phyloP scores from a whole-genome alignment of 176 grass and related monocot species.

The Coix lacrymajobi region DNA sequence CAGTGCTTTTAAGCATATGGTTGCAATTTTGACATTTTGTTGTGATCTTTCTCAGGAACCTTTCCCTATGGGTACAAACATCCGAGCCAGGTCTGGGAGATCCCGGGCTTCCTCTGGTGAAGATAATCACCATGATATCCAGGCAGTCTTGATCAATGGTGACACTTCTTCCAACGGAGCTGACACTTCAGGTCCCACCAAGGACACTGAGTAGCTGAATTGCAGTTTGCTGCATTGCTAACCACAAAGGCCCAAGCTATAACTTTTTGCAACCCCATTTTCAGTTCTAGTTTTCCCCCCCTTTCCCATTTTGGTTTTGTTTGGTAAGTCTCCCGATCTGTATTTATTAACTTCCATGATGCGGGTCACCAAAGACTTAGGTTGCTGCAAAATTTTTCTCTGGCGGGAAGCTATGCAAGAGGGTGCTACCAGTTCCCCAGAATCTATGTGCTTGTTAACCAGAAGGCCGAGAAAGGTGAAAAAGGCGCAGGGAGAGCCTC shows the following conservation, averaged over 20 bases:
- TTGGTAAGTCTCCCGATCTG: slow-evolving; percentile 10
- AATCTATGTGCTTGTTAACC: slow-evolving; percentile 40
- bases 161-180: slow-evolving; percentile 30
- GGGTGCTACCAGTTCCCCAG: slow-evolving; percentile 29
- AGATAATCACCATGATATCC: slow-evolving; percentile 62
- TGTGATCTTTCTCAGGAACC: slow-evolving; percentile 61
- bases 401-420: slow-evolving; percentile 33
- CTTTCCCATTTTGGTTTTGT: slow-evolving; percentile 25
- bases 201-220: slow-evolving; percentile 56
- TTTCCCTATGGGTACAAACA: slow-evolving; percentile 80
- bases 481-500: slow-evolving; percentile 66
- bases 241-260: slow-evolving; percentile 35
- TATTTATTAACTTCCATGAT: slow-evolving; percentile 39
- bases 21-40: background rate
- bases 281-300: background rate
- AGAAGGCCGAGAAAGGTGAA: slow-evolving; percentile 48
- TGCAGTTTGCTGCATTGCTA: slow-evolving; percentile 21
- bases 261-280: slow-evolving; percentile 20
- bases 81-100: slow-evolving; percentile 76
- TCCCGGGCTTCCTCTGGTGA: slow-evolving; percentile 45
- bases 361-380: slow-evolving; percentile 13
- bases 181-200: slow-evolving; percentile 42
- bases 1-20: background rate
- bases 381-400: slow-evolving; percentile 29
- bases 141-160: slow-evolving; percentile 30